These are phyloP conservation scores for Septoria petroselini DNA, from an alignment of 2,329 filamentous ascomycete genomes.

Conservation along the genomic window DNA sequence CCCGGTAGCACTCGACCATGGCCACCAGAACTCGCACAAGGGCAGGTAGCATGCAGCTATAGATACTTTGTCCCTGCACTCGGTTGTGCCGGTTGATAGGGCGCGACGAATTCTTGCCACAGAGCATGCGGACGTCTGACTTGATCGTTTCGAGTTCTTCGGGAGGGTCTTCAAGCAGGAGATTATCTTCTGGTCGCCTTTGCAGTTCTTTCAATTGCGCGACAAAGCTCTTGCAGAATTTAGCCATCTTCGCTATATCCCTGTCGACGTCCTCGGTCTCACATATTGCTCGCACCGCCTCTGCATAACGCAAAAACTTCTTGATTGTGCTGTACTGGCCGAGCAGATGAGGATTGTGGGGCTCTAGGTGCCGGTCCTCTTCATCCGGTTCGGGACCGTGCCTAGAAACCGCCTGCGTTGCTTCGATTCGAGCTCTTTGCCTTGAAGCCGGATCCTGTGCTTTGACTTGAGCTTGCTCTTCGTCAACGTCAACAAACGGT, in stretches of 20 bases:
- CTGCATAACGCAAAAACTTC: background rate
- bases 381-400: too few relatives aligned
- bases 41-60: conserved; percentile 30
- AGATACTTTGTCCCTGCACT: conserved; percentile 28
- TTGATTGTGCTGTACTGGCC: background rate
- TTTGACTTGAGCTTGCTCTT: too few relatives aligned
- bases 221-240: background rate
- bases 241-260: conserved; percentile 1
- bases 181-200: background rate
- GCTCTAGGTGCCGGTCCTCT: background rate
- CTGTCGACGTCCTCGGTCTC: background rate
- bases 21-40: conserved; percentile 26
- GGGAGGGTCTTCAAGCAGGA: conserved; percentile 13
- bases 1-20: conserved; percentile 22
- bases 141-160: conserved; percentile 13
- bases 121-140: conserved; percentile 13
- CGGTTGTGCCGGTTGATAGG: conserved; percentile 14
- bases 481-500: too few relatives aligned
- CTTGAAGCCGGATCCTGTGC: too few relatives aligned
- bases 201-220: background rate
- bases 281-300: background rate
- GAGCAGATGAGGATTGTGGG: background rate
- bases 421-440: too few relatives aligned
- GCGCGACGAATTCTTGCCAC: conserved; percentile 14
- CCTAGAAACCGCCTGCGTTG: too few relatives aligned